A percentile compares a stretch with the other conserved stretches of the same genome.
Conservation (phyloP, 768 basidiomycete genomes). For the Amanita subjunquillea region DNA sequence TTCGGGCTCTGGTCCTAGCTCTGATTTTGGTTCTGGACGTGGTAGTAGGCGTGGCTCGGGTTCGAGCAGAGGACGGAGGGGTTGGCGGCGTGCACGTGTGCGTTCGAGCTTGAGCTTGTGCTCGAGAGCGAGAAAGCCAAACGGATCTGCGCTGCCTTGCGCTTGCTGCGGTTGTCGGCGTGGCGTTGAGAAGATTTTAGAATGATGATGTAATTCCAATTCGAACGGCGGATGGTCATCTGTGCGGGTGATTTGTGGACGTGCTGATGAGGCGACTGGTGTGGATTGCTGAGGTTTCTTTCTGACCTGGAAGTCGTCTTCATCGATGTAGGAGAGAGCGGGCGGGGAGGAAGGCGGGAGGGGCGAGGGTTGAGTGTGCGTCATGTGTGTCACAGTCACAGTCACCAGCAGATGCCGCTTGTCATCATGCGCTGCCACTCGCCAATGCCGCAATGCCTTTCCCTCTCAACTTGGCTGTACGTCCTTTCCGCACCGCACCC, state of each 20-base stretch:
- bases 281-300: neutral
- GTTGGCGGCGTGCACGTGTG: neutral
- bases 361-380: neutral
- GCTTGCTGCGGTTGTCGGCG: slow-evolving; percentile 3
- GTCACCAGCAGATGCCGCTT: too few species aligned
- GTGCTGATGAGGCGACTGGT: neutral
- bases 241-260: neutral
- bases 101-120: slow-evolving; percentile 29
- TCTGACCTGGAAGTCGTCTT: neutral
- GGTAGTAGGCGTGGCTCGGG: too few species aligned
- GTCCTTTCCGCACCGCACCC: too few species aligned
- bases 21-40: neutral
- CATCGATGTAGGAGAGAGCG: neutral
- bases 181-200: neutral
- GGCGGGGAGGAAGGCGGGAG: slow-evolving; percentile 6
- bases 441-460: too few species aligned
- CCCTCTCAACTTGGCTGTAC: too few species aligned
- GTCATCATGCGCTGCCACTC: too few species aligned
- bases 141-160: slow-evolving; percentile 34
- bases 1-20: neutral
- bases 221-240: neutral
- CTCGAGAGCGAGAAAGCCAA: slow-evolving; percentile 44
- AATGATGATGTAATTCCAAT: neutral
- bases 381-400: too few species aligned
- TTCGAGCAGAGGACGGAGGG: neutral